These are phyloP conservation scores for Austroboletus festivus DNA, from an alignment of 768 basidiomycete genomes.

Conservation along the genomic window DNA sequence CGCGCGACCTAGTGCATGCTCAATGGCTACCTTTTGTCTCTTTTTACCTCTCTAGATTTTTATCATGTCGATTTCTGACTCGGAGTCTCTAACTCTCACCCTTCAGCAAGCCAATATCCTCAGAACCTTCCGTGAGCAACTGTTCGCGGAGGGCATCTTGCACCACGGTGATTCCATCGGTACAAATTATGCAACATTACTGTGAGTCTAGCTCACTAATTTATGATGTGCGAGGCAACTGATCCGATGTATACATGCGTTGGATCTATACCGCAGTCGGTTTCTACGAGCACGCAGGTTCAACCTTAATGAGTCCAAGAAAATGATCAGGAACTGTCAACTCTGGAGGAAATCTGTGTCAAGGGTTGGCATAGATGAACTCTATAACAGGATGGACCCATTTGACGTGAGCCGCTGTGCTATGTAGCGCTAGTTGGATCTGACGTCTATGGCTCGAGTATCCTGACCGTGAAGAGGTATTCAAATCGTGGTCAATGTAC, in stretches of 20 bases:
- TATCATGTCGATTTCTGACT: constrained; percentile 12
- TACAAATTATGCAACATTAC: constrained; percentile 54
- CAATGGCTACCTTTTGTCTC: background rate
- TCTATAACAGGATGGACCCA: constrained; percentile 61
- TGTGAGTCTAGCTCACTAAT: constrained; percentile 39
- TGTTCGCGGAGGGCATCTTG: constrained; percentile 52
- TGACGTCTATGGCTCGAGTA: constrained; percentile 42
- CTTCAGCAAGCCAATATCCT: constrained; percentile 39
- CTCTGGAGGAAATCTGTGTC: constrained; percentile 65
- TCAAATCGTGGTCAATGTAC: constrained; percentile 75
- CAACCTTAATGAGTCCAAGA: constrained; percentile 53
- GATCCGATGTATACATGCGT: no score
- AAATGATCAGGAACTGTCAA: constrained; percentile 65
- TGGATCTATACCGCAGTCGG: constrained; percentile 41
- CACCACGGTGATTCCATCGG: constrained; percentile 62
- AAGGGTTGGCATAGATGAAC: constrained; percentile 61
- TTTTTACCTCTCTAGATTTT: background rate
- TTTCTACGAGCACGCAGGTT: constrained; percentile 74
- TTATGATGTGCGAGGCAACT: background rate
- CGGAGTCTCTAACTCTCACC: constrained; percentile 11
- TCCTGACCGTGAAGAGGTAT: constrained; percentile 64
- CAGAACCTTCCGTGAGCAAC: constrained; percentile 47
- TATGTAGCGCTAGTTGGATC: background rate
- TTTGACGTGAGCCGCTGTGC: constrained; percentile 53
- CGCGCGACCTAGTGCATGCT: background rate